Evolutionary conservation across 2,329 filamentous ascomycete genomes (phyloP).

Genomic region (Penicillium sp.): DNA sequence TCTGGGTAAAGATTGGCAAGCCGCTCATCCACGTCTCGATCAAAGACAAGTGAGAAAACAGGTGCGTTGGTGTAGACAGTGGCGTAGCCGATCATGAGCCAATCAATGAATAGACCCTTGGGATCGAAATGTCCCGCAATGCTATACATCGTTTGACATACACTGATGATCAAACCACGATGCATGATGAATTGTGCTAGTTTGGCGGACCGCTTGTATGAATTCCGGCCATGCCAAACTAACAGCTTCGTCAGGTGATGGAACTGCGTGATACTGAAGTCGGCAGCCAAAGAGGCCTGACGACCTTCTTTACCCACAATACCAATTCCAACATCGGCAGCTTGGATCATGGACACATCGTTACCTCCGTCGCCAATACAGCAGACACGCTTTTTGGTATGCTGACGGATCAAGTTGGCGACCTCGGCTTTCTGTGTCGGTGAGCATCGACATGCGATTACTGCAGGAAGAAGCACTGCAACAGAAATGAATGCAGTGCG

Average conservation of each 20-base stretch:
- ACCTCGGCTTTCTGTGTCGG: conserved; percentile 97
- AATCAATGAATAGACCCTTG: conserved; percentile 91
- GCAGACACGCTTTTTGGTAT: conserved; percentile 92
- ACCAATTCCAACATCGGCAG: conserved; percentile 93
- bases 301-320: conserved; percentile 98
- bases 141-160: conserved; percentile 97
- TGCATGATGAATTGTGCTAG: conserved; percentile 98
- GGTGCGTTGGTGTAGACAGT: conserved; percentile 93
- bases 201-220: conserved; percentile 94
- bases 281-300: conserved; percentile 90
- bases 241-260: conserved; percentile 91
- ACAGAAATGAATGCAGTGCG: conserved; percentile 81
- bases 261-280: conserved; percentile 96
- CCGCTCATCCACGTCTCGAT: conserved; percentile 91
- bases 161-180: conserved; percentile 88
- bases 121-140: conserved; percentile 92
- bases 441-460: conserved; percentile 94
- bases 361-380: conserved; percentile 98
- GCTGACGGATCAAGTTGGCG: conserved; percentile 82
- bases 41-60: conserved; percentile 89
- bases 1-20: conserved; percentile 95
- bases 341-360: conserved; percentile 98
- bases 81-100: conserved; percentile 94
- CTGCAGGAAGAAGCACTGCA: conserved; percentile 83
- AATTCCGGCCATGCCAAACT: conserved; percentile 98